Percentiles rank a stretch among this genome's conserved stretches.
phyloP scores from a whole-genome alignment of 352 stramenopile genomes.

The Pythium biforme region DNA sequence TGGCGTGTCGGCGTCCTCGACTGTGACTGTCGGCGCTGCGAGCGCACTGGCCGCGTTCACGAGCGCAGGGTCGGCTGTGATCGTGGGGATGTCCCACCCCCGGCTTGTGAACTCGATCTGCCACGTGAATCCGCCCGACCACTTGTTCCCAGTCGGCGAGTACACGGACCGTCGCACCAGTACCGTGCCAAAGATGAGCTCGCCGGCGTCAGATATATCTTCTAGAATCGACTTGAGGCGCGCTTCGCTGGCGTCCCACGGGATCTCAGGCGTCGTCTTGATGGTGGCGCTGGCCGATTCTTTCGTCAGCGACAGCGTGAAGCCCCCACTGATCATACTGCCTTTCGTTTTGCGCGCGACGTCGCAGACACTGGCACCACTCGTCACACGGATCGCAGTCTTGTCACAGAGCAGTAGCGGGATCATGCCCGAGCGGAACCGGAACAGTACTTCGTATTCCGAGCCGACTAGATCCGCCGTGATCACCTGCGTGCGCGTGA shows the following conservation, averaged over 20 bases:
- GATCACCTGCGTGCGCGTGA: slow-evolving; percentile 40
- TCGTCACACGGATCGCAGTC: slow-evolving; percentile 33
- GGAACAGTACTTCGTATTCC: slow-evolving; percentile 65
- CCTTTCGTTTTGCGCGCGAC: slow-evolving; percentile 42
- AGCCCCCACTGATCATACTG: slow-evolving; percentile 70
- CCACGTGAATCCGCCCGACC: slow-evolving; percentile 94
- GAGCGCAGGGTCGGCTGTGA: slow-evolving; percentile 39
- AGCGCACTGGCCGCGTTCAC: slow-evolving; percentile 28
- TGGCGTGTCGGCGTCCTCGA: slow-evolving; percentile 47
- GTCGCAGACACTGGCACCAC: slow-evolving; percentile 27
- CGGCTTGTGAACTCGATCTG: slow-evolving; percentile 90
- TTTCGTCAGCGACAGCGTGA: slow-evolving; percentile 49
- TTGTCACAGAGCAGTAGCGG: slow-evolving; percentile 50
- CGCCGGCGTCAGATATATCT: slow-evolving; percentile 29
- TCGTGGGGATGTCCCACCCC: slow-evolving; percentile 82
- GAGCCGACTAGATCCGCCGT: slow-evolving; percentile 49
- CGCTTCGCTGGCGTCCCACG: slow-evolving; percentile 78
- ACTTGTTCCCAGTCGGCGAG: slow-evolving; percentile 79
- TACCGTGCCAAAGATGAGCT: slow-evolving; percentile 87
- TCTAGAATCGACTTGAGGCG: slow-evolving; percentile 55
- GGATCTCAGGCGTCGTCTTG: slow-evolving; percentile 37
- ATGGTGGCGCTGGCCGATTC: slow-evolving; percentile 32
- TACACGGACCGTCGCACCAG: slow-evolving; percentile 81
- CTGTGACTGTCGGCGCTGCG: slow-evolving; percentile 21
- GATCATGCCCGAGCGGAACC: slow-evolving; percentile 54